phyloP scores from a whole-genome alignment of 257 asterid genomes.

The Sherardia arvensis region DNA sequence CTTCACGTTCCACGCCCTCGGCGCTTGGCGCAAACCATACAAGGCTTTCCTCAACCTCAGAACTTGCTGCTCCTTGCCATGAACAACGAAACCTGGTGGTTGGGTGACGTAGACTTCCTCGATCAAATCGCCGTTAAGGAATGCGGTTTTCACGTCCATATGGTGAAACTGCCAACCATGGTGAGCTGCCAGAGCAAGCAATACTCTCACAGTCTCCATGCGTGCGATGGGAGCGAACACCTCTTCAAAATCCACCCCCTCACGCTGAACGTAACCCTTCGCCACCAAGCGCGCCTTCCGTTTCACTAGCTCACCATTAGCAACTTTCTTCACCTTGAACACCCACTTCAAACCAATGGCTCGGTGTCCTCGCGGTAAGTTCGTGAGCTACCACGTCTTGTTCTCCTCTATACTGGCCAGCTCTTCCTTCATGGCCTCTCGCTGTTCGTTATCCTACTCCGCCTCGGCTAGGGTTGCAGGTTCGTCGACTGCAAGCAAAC shows the following conservation, averaged over 20 bases:
- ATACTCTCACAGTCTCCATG: neutral
- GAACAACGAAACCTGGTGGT: neutral
- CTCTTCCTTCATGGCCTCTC: neutral
- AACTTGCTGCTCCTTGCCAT: neutral
- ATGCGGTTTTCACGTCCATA: neutral
- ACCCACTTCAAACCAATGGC: neutral
- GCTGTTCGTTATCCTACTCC: neutral
- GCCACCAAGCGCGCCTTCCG: neutral
- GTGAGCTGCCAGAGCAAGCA: slow-evolving; percentile 1
- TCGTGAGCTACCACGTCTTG: neutral
- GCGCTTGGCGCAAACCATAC: neutral
- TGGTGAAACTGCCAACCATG: neutral
- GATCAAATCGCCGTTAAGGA: neutral
- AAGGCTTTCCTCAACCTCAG: neutral
- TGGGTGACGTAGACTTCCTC: neutral
- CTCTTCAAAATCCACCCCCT: slow-evolving; percentile 5
- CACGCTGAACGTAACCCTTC: neutral
- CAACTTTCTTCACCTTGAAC: neutral
- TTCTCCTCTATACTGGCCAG: neutral
- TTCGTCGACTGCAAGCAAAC: neutral
- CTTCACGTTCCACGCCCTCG: neutral
- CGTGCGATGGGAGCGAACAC: slow-evolving; percentile 8
- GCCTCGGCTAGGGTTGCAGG: neutral
- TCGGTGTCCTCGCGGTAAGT: neutral
- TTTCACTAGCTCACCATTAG: neutral